These are phyloP conservation scores for Tetracentron sinense DNA, from an alignment of 164 flowering plant species.

Conservation along the genomic window DNA sequence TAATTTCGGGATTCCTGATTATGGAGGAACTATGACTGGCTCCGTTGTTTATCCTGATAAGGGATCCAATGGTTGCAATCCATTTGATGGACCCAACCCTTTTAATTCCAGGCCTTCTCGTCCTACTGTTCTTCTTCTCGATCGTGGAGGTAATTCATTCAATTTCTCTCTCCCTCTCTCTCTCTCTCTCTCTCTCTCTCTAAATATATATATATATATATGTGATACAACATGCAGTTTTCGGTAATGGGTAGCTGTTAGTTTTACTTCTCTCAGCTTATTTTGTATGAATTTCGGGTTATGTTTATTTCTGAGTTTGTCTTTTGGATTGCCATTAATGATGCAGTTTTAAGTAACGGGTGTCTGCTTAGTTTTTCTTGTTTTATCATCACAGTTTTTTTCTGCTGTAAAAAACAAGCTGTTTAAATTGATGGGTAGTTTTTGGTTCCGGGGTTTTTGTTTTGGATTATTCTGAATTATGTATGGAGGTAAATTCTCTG, in stretches of 20 bases:
- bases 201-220: neutral
- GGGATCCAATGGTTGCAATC: slow-evolving; percentile 37
- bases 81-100: slow-evolving; percentile 42
- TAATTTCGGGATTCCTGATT: slow-evolving; percentile 84
- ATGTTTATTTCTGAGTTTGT: neutral
- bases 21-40: slow-evolving; percentile 74
- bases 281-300: neutral
- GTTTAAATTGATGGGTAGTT: no score
- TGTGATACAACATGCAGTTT: neutral
- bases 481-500: neutral
- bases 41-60: slow-evolving; percentile 55
- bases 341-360: neutral
- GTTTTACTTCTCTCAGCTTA: neutral
- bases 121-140: slow-evolving; percentile 67
- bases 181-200: neutral
- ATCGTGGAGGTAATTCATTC: slow-evolving; percentile 71
- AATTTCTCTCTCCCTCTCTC: neutral
- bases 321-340: neutral
- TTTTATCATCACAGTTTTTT: neutral
- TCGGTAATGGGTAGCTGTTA: slow-evolving; percentile 4
- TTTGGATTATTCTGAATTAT: neutral
- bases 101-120: slow-evolving; percentile 42
- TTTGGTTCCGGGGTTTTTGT: no score
- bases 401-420: neutral
- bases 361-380: neutral